These are phyloP conservation scores for Rhodofomes roseus DNA, from an alignment of 1,284 basidiomycete species.

Conservation along the genomic window DNA sequence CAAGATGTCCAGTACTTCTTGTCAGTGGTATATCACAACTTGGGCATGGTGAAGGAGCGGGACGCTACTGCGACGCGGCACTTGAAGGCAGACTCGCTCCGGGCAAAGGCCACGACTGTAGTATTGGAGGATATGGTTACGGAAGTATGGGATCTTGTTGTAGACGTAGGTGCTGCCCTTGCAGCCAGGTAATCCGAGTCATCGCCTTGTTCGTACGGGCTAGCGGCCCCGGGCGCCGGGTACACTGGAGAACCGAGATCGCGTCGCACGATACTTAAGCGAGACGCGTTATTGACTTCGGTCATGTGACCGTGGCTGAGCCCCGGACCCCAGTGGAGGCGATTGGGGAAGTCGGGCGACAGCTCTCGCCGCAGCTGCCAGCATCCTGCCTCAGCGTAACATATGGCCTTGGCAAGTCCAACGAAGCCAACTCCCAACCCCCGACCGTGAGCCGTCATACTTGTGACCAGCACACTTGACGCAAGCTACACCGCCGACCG, in stretches of 20 bases:
- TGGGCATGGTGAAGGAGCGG: slow-evolving; percentile 51
- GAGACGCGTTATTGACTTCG: background rate
- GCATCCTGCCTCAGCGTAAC: background rate
- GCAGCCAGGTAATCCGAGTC: slow-evolving; percentile 36
- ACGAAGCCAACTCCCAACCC: no score
- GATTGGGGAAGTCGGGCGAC: background rate
- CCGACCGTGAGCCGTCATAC: no score
- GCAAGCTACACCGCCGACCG: no score
- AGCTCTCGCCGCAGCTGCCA: background rate
- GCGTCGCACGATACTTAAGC: background rate
- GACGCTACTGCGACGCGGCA: slow-evolving; percentile 52
- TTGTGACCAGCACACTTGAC: background rate
- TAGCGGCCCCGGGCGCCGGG: background rate
- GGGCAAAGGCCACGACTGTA: slow-evolving; percentile 36
- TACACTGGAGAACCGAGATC: no score
- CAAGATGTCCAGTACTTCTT: slow-evolving; percentile 69
- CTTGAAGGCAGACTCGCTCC: slow-evolving; percentile 38
- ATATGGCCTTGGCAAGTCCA: no score
- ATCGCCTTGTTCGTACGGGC: background rate
- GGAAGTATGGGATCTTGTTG: slow-evolving; percentile 55
- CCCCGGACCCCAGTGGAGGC: background rate
- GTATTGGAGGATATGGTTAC: slow-evolving; percentile 49
- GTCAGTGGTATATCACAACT: slow-evolving; percentile 67
- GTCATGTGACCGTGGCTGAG: background rate
- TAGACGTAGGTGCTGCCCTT: slow-evolving; percentile 52